Evolutionary conservation across 148 eudicot species (phyloP).

Genomic region (Camellia sinensis): DNA sequence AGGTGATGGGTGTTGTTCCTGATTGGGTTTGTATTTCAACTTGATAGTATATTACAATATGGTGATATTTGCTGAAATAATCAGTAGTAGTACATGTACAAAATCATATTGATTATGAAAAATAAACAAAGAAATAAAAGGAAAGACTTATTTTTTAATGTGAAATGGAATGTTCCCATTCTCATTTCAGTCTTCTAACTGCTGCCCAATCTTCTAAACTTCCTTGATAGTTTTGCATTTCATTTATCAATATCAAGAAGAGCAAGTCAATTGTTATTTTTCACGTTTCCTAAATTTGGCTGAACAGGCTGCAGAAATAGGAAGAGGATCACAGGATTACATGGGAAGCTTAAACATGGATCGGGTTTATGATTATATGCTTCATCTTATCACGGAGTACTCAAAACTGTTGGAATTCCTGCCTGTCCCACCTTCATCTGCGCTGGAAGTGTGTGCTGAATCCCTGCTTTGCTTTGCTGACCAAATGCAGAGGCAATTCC

Average conservation of each 20-base stretch:
- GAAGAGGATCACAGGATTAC: constrained; percentile 59
- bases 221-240: neutral
- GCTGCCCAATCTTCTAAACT: neutral
- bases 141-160: neutral
- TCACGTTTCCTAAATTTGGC: neutral
- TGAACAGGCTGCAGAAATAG: constrained; percentile 63
- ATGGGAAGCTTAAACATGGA: constrained; percentile 75
- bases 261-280: neutral
- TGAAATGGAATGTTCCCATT: neutral
- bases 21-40: too few relatives aligned
- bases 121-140: neutral
- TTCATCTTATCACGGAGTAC: constrained; percentile 66
- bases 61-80: neutral
- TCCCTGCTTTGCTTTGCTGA: constrained; percentile 80
- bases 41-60: neutral
- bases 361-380: constrained; percentile 85
- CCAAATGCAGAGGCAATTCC: constrained; percentile 49
- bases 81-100: neutral
- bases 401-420: constrained; percentile 66
- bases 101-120: neutral
- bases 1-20: neutral
- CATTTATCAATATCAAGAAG: neutral
- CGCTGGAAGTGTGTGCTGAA: constrained; percentile 59
- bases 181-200: neutral
- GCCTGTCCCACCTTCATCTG: constrained; percentile 57